A percentile compares a stretch with the other conserved stretches of the same genome.
phyloP scores from a whole-genome alignment of 495 filamentous ascomycete genomes.

The Lophium mytilinum region DNA sequence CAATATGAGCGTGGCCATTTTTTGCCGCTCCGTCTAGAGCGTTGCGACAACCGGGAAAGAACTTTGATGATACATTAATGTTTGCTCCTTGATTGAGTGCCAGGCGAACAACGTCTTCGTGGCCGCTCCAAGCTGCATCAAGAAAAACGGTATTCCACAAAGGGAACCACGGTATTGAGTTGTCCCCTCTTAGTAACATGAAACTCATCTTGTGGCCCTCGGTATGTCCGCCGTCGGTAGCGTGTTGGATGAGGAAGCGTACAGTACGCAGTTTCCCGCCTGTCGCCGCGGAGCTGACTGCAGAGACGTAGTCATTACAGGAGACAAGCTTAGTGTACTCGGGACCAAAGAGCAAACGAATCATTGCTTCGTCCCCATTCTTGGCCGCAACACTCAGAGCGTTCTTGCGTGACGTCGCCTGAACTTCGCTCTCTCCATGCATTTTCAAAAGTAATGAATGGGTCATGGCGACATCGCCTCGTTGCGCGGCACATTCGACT shows the following conservation, averaged over 20 bases:
- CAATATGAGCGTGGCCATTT: neutral
- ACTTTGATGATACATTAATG: neutral
- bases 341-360: neutral
- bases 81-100: neutral
- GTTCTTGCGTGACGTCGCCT: neutral
- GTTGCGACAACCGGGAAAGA: neutral
- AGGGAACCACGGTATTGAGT: neutral
- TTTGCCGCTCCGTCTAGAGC: neutral
- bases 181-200: neutral
- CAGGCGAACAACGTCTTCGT: neutral
- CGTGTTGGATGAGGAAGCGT: neutral
- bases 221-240: neutral
- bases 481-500: neutral
- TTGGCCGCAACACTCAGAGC: neutral
- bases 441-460: neutral
- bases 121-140: neutral
- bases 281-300: neutral
- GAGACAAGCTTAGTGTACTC: neutral
- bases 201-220: neutral
- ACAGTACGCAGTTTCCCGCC: neutral
- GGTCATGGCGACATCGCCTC: neutral
- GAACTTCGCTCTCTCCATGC: neutral
- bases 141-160: neutral
- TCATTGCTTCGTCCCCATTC: neutral
- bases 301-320: neutral